Percentiles rank a stretch among this genome's conserved stretches.
phyloP scores from a whole-genome alignment of 352 stramenopile genomes.

The Globisporangium parvum region DNA sequence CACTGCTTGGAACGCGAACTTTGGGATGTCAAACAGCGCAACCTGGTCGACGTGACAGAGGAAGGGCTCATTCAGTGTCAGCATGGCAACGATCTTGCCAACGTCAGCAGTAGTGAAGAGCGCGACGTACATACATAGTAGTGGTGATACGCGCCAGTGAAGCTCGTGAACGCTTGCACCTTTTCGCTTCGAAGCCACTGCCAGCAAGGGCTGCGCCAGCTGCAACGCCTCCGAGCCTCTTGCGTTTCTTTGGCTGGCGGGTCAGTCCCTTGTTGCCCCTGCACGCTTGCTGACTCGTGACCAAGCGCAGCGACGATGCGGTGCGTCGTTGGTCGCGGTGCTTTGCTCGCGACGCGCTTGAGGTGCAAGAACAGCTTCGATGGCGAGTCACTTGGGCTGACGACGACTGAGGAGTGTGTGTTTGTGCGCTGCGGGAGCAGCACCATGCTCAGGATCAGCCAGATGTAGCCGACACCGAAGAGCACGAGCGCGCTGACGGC shows the following conservation, averaged over 20 bases:
- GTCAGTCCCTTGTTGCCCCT: neutral
- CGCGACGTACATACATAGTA: slow-evolving; percentile 4
- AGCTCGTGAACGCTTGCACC: neutral
- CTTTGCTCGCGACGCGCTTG: no score
- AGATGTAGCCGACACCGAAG: slow-evolving; percentile 9
- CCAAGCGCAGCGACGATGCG: no score
- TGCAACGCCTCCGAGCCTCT: neutral
- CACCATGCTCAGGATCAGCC: slow-evolving; percentile 12
- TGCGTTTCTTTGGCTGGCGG: neutral
- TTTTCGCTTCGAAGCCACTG: no score
- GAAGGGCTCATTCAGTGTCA: no score
- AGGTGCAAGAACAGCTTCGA: no score
- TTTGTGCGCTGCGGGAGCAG: slow-evolving; percentile 3
- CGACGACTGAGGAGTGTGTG: no score
- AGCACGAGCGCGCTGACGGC: neutral
- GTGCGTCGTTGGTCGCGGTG: no score
- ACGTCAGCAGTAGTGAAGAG: no score
- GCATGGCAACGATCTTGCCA: no score
- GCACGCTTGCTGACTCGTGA: no score
- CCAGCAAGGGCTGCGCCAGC: no score
- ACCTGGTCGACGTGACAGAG: slow-evolving; percentile 2
- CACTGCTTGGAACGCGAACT: slow-evolving; percentile 18
- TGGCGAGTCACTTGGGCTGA: no score
- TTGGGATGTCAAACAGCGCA: slow-evolving; percentile 17
- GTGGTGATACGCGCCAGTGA: slow-evolving; percentile 1